Base-by-base conservation (phyloP, 768 basidiomycete genomes). In the Omphalotus guepiniiformis region DNA sequence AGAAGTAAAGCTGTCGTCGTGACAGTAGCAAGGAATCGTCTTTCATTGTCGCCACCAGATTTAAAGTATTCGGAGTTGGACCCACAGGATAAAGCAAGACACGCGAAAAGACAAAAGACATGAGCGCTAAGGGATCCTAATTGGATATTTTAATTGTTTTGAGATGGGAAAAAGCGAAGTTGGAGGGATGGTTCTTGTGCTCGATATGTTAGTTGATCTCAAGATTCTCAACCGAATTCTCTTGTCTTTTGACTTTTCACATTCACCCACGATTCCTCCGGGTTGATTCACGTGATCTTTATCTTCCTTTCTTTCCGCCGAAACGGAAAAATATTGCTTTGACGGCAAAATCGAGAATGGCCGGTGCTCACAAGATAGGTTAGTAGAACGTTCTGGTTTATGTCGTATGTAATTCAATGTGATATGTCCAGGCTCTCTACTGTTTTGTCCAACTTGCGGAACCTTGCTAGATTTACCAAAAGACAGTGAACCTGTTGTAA, bases 361-460 rank as follows among this genome's bases (percentile, higher is more conserved):
- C 51, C 18, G 47, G 47, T 19, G 63, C 65, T 23, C 61, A 68
- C 57, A 72, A 69, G 60, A 63, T 70, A 55, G 70, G 71, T 73
- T 48, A 21, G 43, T 46, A 4, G 16, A 18, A 26, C 32, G 30
- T 9, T 11, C 49, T 34, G 19, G 18, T 19, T 42, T n/a, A 4
- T 43, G 23, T 22, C 25, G 34, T 18, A 25, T 26, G 23, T 28
- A 44, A 11, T 38, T 19, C 12, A 26, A 15, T 13, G 22, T n/a
- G 23, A 25, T 34, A 12, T 38, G 29, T 44, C 11, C 57, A 87
- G 96, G 95, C 43, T 94, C 93, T 1, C 73, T 98, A 21, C 72
- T 98, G 32, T 98, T 99, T 69, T 99, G 96, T 68, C 91, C 92
- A 1, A 74, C 82, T 50, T 99, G 96, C 55, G 93, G 93, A 12